Base-by-base conservation (phyloP, 2,329 filamentous ascomycete genomes). In the Fusarium burgessii region DNA sequence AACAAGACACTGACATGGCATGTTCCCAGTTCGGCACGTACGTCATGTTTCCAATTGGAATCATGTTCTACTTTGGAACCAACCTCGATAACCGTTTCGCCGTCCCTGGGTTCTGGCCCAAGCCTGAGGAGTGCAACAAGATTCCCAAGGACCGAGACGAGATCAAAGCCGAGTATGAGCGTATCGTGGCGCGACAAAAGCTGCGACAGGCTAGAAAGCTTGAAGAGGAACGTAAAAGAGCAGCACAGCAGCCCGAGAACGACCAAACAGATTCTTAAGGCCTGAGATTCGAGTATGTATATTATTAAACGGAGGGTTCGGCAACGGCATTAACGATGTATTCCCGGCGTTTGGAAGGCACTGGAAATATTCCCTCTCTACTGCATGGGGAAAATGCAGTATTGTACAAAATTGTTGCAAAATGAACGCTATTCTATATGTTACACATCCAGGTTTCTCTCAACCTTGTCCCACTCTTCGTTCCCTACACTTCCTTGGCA, bases 41-140 rank as follows among this genome's bases (percentile, higher is more conserved):
- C 85, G 91, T 99, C 85, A 92, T 98, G 88, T 99, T 99, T 84
- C 96, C 96, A 20, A 98, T 99, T 78, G 94, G 93, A 76, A 95
- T 96, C 86, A 99, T 99, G 96, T 98, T 97, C 87, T 99, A 99
- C 86, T 99, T 98, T 82, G 96, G 96, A 80, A 97, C 95, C 61
- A 99, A 99, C 82, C 93, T 99, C 79, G 96, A 99, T 83, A 88
- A 92, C 74, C 92, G 94, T 71, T 99, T 99, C 86, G 84, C 88
- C 50, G 93, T 98, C 3, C 91, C 92, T 25, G 93, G 92, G 62
- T 99, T 99, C 86, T 99, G 96, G 96, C 96, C 96, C 32, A 93
- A 91, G 77, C 86, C 90, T 7, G 91, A 92, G 70, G 87, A 95
- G 79, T 91, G 91, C 66, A 91, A 96, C 82, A 89, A 87, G 77